Evolutionary conservation across 129 eudicot genomes (phyloP), one percentile per base, ranked within the genome.

Genomic region (Chrysanthemum makinoi): DNA sequence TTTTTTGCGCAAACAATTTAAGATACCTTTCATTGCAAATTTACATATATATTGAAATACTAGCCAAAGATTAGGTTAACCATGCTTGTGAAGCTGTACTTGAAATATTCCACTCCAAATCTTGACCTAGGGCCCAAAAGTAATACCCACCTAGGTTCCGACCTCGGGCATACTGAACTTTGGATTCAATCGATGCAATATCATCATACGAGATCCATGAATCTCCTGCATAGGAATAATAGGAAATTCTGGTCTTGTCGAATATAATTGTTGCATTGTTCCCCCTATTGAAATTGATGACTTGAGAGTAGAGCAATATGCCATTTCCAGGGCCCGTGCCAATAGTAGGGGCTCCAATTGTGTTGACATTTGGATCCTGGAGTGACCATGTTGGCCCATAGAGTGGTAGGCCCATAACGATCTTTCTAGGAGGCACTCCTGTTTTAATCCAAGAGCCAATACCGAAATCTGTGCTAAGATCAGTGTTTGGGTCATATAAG

Each of bases 301-400:
- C 68, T 28, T 78, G 66, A 24, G 83, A 75, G 68, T 79, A 83
- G 11, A 66, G 20, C 53, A 83, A 61, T 17, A 70, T 11, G 26
- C 86, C 86, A 19, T 28, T 33, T 68, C 82, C 86, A 0, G 82
- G 86, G 47, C 86, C 86, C 1, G 56, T 72, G 12, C 82, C 86
- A 3, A 33, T 49, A 5, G 86, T 39, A 3, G 80, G 75, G 10
- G 86, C 83, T 28, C 86, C 86, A 3, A 83, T 26, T 6, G 49
- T 75, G 52, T 75, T 78, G n/a, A 18, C 69, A 5, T 70, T 60
- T 15, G 86, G 83, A 71, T 83, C 76, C 24, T 51, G 48, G 13
- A 83, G 70, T 0, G 77, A 69, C 86, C 86, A 83, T 24, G 86
- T 83, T 9, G 74, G 78, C 10, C 86, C 86, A 26, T 78, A 83